Conservation (phyloP, 495 filamentous ascomycete genomes). For the Daldinia caldariorum region DNA sequence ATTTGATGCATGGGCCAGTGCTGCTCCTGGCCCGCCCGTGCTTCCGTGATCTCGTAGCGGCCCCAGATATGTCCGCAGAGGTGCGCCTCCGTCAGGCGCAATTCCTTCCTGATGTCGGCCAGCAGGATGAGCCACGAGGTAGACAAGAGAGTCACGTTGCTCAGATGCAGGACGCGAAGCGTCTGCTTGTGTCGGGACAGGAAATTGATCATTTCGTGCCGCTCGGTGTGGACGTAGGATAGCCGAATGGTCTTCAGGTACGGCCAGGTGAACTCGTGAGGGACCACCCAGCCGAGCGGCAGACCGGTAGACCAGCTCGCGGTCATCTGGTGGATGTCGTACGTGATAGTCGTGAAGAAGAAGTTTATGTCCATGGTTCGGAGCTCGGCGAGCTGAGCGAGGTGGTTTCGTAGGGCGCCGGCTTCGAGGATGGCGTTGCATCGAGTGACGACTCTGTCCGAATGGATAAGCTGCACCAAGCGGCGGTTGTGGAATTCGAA, state of each 20-base stretch:
- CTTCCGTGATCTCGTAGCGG: not conserved
- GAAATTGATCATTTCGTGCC: conserved; percentile 23
- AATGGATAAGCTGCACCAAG: too few relatives aligned
- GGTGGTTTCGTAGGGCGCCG: not conserved
- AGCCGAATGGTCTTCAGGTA: conserved; percentile 19
- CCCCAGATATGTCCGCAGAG: conserved; percentile 16
- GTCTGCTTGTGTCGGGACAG: conserved; percentile 29
- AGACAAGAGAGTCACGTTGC: conserved; percentile 10
- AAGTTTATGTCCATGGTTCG: not conserved
- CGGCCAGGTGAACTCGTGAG: conserved; percentile 19
- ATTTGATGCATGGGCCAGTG: not conserved
- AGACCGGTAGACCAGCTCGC: not conserved
- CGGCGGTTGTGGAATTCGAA: conserved; percentile 4
- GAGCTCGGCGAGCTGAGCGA: not conserved
- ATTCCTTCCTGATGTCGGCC: conserved; percentile 21
- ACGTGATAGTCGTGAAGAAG: not conserved
- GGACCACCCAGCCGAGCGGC: conserved; percentile 14
- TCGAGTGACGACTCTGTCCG: not conserved
- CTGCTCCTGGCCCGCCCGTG: not conserved
- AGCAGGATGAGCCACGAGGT: conserved; percentile 35
- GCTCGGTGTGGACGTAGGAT: conserved; percentile 7
- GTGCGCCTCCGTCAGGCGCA: conserved; percentile 22
- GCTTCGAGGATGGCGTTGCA: not conserved
- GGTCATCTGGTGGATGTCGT: too few relatives aligned
- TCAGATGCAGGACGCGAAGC: conserved; percentile 23